Base-by-base conservation (phyloP, 768 basidiomycete genomes). In the Mycena galopus region DNA sequence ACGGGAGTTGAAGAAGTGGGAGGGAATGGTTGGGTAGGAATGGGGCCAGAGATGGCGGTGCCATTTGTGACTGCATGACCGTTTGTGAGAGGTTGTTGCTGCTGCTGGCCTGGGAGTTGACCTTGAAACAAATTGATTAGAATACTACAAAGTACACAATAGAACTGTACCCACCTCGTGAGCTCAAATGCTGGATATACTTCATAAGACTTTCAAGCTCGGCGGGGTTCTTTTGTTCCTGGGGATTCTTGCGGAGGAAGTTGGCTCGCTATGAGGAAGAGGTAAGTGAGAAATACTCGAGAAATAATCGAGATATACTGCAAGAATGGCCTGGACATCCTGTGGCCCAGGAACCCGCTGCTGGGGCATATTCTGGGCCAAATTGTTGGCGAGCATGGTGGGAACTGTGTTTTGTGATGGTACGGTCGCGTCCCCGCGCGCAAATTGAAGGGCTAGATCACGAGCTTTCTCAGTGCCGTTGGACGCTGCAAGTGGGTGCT, bases 1-100 rank as follows among this genome's bases (percentile, higher is more conserved):
- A 95, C 90, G 44, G 94, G 93, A 0, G 93, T 92, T 32, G 89
- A 86, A 3, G 92, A 88, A n/a, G 88, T 84, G 23, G 85, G 80
- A 16, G 89, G 89, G 44, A 86, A 83, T 16, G 87, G 72, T 59
- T 87, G 89, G 1, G 85, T 78, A 16, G 91, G 87, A 27, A 86
- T 79, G 53, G 88, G 79, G 50, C 88, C 84, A 80, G 77, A 35
- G 69, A 66, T 56, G 86, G 78, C 79, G 0, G 77, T 71, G 17
- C 80, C 73, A n/a, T 77, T 69, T 47, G 67, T 66, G 55, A 67
- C 57, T 10, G 67, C 53, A 75, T n/a, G 63, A 66, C 86, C 84
- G 76, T 88, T 88, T 30, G 84, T 81, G 39, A 87, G 78, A 42
- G 83, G 73, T 71, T 73, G 79, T 56, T 72, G 77, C 25, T 71